These are phyloP conservation scores for Moniliella sp. DNA, from an alignment of 1,284 basidiomycete genomes.

Conservation along the genomic window DNA sequence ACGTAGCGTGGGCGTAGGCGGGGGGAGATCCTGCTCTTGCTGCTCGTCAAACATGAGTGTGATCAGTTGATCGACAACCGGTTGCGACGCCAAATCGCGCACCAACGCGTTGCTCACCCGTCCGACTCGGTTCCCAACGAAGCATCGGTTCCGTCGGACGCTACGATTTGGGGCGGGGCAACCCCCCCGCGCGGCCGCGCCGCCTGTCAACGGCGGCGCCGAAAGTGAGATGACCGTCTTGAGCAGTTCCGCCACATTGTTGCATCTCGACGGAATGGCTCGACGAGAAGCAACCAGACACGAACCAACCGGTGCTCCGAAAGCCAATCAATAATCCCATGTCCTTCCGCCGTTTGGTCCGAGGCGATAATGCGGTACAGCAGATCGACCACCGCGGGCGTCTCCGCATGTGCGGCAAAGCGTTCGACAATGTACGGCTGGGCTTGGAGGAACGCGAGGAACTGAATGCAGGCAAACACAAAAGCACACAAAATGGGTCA, in stretches of 20 bases:
- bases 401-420: conserved; percentile 64
- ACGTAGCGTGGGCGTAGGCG: too few relatives aligned
- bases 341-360: conserved; percentile 62
- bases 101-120: conserved; percentile 52
- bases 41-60: conserved; percentile 65
- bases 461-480: conserved; percentile 39
- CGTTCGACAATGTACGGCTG: conserved; percentile 64
- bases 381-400: conserved; percentile 72
- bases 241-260: conserved; percentile 69
- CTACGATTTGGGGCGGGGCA: conserved; percentile 15
- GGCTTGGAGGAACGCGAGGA: conserved; percentile 70
- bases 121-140: conserved; percentile 23
- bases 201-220: conserved; percentile 42
- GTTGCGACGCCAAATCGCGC: conserved; percentile 59
- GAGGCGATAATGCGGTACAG: conserved; percentile 74
- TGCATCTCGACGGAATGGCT: conserved; percentile 50
- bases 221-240: conserved; percentile 87
- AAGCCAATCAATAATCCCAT: conserved; percentile 75
- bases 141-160: too few relatives aligned
- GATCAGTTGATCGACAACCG: conserved; percentile 52
- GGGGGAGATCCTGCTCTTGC: too few relatives aligned
- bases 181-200: conserved; percentile 4
- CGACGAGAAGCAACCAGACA: conserved; percentile 66
- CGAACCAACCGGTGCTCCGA: conserved; percentile 63
- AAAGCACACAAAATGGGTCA: background rate